Conservation (phyloP, 2,329 filamentous ascomycete species). For the Aspergillus sp. region DNA sequence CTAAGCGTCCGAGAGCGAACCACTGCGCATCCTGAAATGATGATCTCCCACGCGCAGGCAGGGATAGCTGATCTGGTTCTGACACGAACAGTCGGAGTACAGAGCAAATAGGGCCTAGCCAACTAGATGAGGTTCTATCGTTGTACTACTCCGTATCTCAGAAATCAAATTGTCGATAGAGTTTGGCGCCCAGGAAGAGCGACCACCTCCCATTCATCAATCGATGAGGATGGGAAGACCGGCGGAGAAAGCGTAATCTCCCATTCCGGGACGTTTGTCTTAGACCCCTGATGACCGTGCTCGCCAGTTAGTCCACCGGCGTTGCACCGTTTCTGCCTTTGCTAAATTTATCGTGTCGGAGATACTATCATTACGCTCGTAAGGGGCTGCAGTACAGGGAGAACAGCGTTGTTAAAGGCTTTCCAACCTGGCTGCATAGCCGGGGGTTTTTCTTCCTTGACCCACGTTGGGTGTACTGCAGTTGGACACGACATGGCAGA, state of each 20-base stretch:
- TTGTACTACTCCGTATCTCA: neutral
- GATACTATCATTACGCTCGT: neutral
- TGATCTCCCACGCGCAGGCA: constrained; percentile 8
- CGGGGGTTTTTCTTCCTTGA: neutral
- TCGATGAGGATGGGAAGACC: neutral
- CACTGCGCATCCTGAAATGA: constrained; percentile 5
- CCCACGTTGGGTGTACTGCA: neutral
- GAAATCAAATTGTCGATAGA: constrained; percentile 1
- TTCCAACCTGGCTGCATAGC: neutral
- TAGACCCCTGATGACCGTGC: neutral
- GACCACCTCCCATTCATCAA: neutral
- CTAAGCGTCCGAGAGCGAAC: constrained; percentile 2
- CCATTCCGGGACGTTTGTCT: neutral
- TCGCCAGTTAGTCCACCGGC: neutral
- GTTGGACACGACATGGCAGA: neutral
- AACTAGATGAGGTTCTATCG: neutral
- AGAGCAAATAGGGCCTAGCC: neutral
- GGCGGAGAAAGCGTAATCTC: neutral
- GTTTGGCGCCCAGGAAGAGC: neutral
- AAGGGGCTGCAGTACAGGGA: neutral
- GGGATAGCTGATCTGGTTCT: neutral
- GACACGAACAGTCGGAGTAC: neutral
- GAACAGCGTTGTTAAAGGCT: neutral
- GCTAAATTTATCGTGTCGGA: neutral
- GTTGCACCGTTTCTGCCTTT: neutral